Percentiles rank a stretch among this genome's conserved stretches.
phyloP scores from a whole-genome alignment of 345 rosid species.

The Gynandropsis gynandra region DNA sequence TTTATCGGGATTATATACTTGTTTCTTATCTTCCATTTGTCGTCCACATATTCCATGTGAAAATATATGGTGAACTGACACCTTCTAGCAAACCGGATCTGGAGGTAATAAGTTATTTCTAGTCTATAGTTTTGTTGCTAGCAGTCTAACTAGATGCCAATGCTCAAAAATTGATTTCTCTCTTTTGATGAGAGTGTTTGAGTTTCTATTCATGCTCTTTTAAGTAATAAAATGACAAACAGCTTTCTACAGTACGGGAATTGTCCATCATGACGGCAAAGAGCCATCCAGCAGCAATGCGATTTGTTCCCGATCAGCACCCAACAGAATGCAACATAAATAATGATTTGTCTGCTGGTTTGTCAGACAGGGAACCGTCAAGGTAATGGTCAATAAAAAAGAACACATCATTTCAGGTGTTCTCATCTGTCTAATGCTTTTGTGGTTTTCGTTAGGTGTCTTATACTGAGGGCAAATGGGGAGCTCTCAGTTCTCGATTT shows the following conservation, averaged over 20 bases:
- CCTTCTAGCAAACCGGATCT: slow-evolving; percentile 67
- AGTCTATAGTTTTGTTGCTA: slow-evolving; percentile 2
- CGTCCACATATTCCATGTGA: slow-evolving; percentile 84
- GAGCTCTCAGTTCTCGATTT: slow-evolving; percentile 93
- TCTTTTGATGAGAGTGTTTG: slow-evolving; percentile 18
- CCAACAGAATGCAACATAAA: slow-evolving; percentile 42
- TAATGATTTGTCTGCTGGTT: slow-evolving; percentile 46
- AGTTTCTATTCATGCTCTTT: slow-evolving; percentile 54
- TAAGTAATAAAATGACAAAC: slow-evolving; percentile 99
- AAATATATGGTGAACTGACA: slow-evolving; percentile 63
- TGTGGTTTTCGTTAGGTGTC: slow-evolving; percentile 51
- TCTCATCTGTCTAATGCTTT: slow-evolving; percentile 23
- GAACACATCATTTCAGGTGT: slow-evolving; percentile 13
- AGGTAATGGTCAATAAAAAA: slow-evolving; percentile 41
- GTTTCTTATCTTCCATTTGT: slow-evolving; percentile 87
- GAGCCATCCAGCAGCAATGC: slow-evolving; percentile 99
- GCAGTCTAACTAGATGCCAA: slow-evolving; percentile 4
- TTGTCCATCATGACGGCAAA: slow-evolving; percentile 98
- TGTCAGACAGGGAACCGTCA: slow-evolving; percentile 61
- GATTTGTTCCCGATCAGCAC: slow-evolving; percentile 85
- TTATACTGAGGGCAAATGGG: slow-evolving; percentile 87
- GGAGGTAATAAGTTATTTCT: slow-evolving; percentile 52
- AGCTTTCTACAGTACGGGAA: slow-evolving; percentile 99
- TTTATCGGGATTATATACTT: slow-evolving; percentile 71
- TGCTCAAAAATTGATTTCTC: slow-evolving; percentile 10